Evolutionary conservation across 2,329 filamentous ascomycete species (phyloP).

Genomic region (Cordyceps fumosorosea): DNA sequence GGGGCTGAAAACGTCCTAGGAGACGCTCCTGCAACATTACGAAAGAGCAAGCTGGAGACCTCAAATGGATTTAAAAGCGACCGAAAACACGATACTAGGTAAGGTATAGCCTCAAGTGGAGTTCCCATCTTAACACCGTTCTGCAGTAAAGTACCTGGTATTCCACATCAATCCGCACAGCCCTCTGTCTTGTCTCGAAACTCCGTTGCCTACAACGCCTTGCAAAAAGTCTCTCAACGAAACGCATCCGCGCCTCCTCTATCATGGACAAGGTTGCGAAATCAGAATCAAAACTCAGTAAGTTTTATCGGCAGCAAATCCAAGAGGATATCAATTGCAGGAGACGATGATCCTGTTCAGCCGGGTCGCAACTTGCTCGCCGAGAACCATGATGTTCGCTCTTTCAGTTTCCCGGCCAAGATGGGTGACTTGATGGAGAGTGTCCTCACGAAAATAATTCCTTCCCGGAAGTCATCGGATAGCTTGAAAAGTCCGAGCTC

Average conservation of each 20-base stretch:
- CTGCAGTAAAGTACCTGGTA: neutral
- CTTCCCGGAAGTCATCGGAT: neutral
- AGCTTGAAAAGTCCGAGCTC: neutral
- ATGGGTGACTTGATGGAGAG: neutral
- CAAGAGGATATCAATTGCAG: neutral
- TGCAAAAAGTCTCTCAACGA: slow-evolving; percentile 12
- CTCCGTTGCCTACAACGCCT: neutral
- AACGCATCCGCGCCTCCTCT: slow-evolving; percentile 19
- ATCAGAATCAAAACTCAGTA: slow-evolving; percentile 14
- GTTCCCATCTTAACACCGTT: neutral
- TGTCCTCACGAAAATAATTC: neutral
- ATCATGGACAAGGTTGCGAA: slow-evolving; percentile 30
- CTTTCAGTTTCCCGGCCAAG: neutral
- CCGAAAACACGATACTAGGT: neutral
- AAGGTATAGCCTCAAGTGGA: neutral
- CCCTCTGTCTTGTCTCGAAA: neutral
- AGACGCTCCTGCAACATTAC: neutral
- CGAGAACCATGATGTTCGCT: neutral
- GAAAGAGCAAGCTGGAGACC: neutral
- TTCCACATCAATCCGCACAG: neutral
- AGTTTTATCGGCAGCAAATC: neutral
- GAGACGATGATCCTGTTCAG: neutral
- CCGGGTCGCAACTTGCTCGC: neutral
- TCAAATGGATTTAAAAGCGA: neutral
- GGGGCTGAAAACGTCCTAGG: too few relatives aligned